phyloP scores from a whole-genome alignment of 2,329 filamentous ascomycete genomes.

The Aspergillus fumigatus region DNA sequence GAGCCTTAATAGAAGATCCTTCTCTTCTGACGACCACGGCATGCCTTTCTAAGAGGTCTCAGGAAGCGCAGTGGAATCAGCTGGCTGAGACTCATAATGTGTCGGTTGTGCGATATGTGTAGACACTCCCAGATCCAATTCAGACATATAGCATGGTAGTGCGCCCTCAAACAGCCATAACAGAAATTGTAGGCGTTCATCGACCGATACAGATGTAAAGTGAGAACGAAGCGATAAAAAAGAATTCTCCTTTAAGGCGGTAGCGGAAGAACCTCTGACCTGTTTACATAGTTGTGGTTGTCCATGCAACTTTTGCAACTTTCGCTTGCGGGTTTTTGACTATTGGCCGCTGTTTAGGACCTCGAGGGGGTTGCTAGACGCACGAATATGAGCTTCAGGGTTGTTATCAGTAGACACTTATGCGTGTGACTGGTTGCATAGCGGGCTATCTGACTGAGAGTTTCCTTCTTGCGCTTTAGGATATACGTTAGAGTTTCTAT shows the following conservation, averaged over 20 bases:
- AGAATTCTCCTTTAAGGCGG: background rate
- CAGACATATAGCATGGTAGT: background rate
- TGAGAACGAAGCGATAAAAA: slow-evolving; percentile 7
- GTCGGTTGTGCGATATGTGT: background rate
- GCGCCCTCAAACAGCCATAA: slow-evolving; percentile 8
- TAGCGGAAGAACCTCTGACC: background rate
- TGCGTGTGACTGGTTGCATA: background rate
- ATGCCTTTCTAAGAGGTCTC: slow-evolving; percentile 4
- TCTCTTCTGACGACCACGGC: slow-evolving; percentile 5
- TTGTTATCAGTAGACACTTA: slow-evolving; percentile 1
- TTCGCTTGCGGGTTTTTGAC: background rate
- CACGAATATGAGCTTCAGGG: background rate
- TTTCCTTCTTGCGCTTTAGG: background rate
- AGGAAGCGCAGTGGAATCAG: background rate
- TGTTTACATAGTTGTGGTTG: background rate
- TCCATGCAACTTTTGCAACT: background rate
- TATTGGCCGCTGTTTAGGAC: background rate
- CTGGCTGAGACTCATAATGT: background rate
- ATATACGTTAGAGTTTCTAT: slow-evolving; percentile 1
- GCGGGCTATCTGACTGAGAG: background rate
- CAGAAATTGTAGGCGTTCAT: slow-evolving; percentile 7
- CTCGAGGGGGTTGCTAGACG: background rate
- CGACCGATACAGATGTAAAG: slow-evolving; percentile 5
- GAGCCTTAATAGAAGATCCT: slow-evolving; percentile 4
- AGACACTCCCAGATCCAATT: background rate